Base-by-base conservation (phyloP, 495 filamentous ascomycete species). In the Talaromyces trachyspermus region DNA sequence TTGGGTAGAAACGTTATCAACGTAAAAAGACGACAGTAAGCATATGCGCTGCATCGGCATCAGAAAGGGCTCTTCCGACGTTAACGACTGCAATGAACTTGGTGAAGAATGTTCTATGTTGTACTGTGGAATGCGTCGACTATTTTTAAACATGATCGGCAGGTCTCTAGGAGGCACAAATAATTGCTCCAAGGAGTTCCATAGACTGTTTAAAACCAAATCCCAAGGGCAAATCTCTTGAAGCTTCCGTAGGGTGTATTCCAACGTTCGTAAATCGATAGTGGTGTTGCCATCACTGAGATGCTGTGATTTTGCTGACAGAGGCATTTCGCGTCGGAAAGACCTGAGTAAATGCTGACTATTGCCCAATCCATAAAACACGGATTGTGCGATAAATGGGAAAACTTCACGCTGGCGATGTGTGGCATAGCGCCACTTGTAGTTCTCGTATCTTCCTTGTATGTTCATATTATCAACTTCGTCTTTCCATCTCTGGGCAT, bases 171-270 rank as follows among this genome's bases (percentile, higher is more conserved):
- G 84, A 0, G 82, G 79, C 19, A 74, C 67, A 56, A 88, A 91
- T 10, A 91, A 63, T 27, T 73, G 67, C 18, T 79, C 79, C n/a
- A 83, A 60, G 6, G 83, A 77, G 56, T 72, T 73, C 88, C 89
- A 94, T 4, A 95, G 63, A 49, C 84, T 88, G 53, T 89, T 77
- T 42, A 88, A 80, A 0, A 88, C 74, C 45, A 88, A 62, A 33
- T 71, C 68, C 54, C 61, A 65, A 0, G 68, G 69, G 42, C 70
- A 74, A 11, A 72, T 56, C 1, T 61, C 52, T 33, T 65, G 61
- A 19, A 72, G 53, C 8, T 54, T 61, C 29, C 56, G 59, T 12
- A 74, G 38, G 5, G 68, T 65, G 9, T 50, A 51, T 24, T 61
- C 59, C 23, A 74, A 41, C 12, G 56, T 57, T 5, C 49, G 46